phyloP scores from a whole-genome alignment of 306 rosid species.

The Rosa persica region DNA sequence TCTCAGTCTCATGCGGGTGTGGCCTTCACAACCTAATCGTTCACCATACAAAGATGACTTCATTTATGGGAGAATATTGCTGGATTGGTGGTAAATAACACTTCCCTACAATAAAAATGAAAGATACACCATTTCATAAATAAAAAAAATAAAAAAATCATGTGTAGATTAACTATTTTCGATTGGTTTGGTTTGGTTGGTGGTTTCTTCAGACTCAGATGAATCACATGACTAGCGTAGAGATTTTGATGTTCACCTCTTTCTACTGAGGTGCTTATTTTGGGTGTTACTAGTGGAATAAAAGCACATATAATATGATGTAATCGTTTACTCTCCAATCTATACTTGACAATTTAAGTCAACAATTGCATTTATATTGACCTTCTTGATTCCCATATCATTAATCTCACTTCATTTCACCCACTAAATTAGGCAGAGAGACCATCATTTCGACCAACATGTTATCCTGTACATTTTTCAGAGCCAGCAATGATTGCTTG shows the following conservation, averaged over 20 bases:
- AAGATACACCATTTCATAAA: background rate
- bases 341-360: background rate
- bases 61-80: slow-evolving; percentile 1
- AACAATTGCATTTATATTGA: background rate
- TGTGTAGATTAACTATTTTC: slow-evolving; percentile 36
- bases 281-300: slow-evolving; percentile 40
- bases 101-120: slow-evolving; percentile 13
- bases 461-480: background rate
- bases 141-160: background rate
- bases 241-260: slow-evolving; percentile 48
- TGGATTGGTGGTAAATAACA: slow-evolving; percentile 62
- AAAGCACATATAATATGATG: slow-evolving; percentile 6
- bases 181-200: slow-evolving; percentile 50
- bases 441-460: background rate
- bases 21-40: slow-evolving; percentile 62
- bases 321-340: background rate
- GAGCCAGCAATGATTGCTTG: background rate
- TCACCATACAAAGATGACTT: background rate
- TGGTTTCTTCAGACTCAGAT: slow-evolving; percentile 48
- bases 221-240: slow-evolving; percentile 11
- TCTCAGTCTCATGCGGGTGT: slow-evolving; percentile 46
- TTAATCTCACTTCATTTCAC: background rate
- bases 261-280: slow-evolving; percentile 26
- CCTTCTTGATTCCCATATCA: background rate
- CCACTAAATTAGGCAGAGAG: background rate